Conservation (phyloP, 78 protist genomes). For the Emiliania huxleyi region DNA sequence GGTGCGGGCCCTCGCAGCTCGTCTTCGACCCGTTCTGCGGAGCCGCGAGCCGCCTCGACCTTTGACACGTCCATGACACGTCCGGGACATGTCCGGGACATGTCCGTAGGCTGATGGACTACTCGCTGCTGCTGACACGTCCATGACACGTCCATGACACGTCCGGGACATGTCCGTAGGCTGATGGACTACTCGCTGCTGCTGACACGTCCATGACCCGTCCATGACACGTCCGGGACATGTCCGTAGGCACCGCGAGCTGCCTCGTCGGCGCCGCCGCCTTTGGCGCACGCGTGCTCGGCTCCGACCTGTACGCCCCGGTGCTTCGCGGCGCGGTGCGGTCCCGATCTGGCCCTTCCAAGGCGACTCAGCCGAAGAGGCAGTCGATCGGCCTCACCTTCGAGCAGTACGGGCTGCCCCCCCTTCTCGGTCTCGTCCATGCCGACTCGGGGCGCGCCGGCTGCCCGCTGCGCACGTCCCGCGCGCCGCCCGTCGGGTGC, state of each 20-base stretch:
- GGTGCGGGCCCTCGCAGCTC: not conserved
- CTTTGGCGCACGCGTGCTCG: slow-evolving; percentile 51
- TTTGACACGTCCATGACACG: no score
- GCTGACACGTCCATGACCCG: no score
- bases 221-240: no score
- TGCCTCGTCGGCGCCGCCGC: slow-evolving; percentile 18
- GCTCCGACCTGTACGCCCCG: slow-evolving; percentile 47
- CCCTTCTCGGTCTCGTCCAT: not conserved
- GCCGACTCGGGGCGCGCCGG: not conserved
- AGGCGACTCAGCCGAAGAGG: not conserved
- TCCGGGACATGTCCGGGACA: no score
- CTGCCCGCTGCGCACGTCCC: not conserved
- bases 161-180: no score
- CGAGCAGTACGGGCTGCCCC: not conserved
- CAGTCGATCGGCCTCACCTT: slow-evolving; percentile 17
- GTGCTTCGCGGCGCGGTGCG: not conserved
- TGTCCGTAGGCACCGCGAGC: slow-evolving; percentile 56
- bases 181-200: no score
- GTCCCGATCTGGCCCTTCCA: not conserved
- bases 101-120: no score
- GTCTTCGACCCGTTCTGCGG: slow-evolving; percentile 61
- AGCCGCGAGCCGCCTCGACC: no score
- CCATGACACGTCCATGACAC: no score
- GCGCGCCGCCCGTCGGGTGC: not conserved
- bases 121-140: no score